Conservation (phyloP, 1,284 basidiomycete genomes). For the Trametes polyzona region DNA sequence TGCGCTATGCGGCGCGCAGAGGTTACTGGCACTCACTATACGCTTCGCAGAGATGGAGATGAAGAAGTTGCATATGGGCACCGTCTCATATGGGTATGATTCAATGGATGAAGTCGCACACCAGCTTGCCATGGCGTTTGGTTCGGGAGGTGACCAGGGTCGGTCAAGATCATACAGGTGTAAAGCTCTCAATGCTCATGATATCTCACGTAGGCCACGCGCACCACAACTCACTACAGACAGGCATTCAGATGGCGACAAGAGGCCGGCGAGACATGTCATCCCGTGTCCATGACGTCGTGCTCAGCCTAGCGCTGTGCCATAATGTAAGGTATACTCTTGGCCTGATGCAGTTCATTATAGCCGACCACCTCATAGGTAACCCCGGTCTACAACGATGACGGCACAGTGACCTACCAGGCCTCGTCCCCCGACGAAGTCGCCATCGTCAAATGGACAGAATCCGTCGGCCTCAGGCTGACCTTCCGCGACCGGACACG, state of each 20-base stretch:
- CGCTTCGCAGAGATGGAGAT: conserved; percentile 91
- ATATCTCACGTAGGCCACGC: conserved; percentile 39
- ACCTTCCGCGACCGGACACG: conserved; percentile 86
- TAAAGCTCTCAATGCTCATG: background rate
- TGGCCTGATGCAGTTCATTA: too few species aligned
- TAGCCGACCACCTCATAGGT: conserved; percentile 55
- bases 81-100: conserved; percentile 95
- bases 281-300: conserved; percentile 91
- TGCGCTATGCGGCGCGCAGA: background rate
- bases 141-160: conserved; percentile 57
- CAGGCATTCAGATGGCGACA: conserved; percentile 79
- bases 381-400: conserved; percentile 93
- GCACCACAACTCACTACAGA: conserved; percentile 56
- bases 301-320: conserved; percentile 91
- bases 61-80: conserved; percentile 98
- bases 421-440: conserved; percentile 99
- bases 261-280: conserved; percentile 95
- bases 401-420: conserved; percentile 94
- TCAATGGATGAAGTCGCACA: conserved; percentile 98
- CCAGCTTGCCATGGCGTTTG: conserved; percentile 84
- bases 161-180: too few species aligned
- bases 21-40: background rate
- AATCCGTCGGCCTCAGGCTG: conserved; percentile 90
- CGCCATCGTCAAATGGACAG: conserved; percentile 98
- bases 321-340: conserved; percentile 73